Evolutionary conservation across 352 stramenopile genomes (phyloP).

Genomic region (Elongisporangium undulatum): DNA sequence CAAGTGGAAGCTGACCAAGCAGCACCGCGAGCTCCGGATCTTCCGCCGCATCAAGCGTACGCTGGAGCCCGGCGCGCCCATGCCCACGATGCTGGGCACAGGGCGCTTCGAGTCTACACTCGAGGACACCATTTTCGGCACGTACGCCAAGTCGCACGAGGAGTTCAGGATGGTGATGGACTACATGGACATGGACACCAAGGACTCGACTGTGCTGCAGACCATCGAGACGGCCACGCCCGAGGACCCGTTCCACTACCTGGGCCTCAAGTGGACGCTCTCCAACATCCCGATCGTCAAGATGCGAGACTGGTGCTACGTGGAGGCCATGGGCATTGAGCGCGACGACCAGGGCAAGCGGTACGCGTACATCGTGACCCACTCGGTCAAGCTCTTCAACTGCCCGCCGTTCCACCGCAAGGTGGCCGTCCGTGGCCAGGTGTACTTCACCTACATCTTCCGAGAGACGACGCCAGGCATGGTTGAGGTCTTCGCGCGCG

Average conservation of each 20-base stretch:
- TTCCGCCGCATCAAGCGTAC: constrained; percentile 29
- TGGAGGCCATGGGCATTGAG: constrained; percentile 36
- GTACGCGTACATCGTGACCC: constrained; percentile 40
- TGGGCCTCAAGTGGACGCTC: constrained; percentile 43
- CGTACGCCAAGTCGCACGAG: constrained; percentile 21
- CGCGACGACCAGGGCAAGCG: constrained; percentile 17
- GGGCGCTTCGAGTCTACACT: constrained; percentile 27
- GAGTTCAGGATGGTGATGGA: constrained; percentile 34
- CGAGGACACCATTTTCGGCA: constrained; percentile 37
- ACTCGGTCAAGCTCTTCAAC: constrained; percentile 28
- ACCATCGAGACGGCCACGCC: constrained; percentile 22
- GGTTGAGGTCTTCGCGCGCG: constrained; percentile 37
- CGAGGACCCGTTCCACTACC: constrained; percentile 33
- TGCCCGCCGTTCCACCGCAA: constrained; percentile 28
- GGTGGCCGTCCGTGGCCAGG: constrained; percentile 18
- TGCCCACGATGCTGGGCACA: constrained; percentile 29
- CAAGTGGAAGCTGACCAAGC: constrained; percentile 50
- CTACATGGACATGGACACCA: constrained; percentile 24
- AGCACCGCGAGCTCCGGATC: constrained; percentile 35
- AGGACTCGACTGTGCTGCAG: constrained; percentile 35
- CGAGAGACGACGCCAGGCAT: constrained; percentile 30
- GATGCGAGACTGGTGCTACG: constrained; percentile 27
- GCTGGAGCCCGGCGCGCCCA: constrained; percentile 28
- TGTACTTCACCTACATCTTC: constrained; percentile 29
- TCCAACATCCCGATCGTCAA: constrained; percentile 21